Percentiles rank a stretch among this genome's conserved stretches.
phyloP scores from a whole-genome alignment of 225 moss, liverwort and hornwort genomes.

The Straminergon stramineum region DNA sequence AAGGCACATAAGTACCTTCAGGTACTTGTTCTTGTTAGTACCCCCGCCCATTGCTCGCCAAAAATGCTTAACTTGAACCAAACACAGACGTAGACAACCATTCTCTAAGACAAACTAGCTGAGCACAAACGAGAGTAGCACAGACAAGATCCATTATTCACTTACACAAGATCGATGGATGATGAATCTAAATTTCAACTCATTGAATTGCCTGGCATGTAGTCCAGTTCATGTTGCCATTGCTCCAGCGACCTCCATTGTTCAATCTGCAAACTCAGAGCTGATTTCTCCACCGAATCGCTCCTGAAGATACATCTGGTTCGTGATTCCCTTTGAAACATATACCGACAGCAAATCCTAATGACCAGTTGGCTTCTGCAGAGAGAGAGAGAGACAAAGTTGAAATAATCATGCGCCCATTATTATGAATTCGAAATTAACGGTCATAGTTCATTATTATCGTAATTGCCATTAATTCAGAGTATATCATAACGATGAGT shows the following conservation, averaged over 20 bases:
- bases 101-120: no score
- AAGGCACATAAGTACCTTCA: no score
- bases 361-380: neutral
- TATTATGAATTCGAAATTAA: neutral
- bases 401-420: neutral
- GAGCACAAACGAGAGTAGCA: no score
- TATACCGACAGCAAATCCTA: neutral
- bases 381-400: neutral
- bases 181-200: no score
- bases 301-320: neutral
- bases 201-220: no score
- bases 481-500: neutral
- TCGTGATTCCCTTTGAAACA: neutral
- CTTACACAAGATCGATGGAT: no score
- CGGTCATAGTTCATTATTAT: neutral
- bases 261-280: neutral
- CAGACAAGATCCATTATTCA: no score
- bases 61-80: neutral
- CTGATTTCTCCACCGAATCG: neutral
- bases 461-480: neutral
- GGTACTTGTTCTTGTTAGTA: no score
- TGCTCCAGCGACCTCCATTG: neutral
- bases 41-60: neutral
- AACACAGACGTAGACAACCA: no score
- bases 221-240: neutral